Evolutionary conservation across 2,329 filamentous ascomycete genomes (phyloP).

Genomic region (Fusarium stilboides): DNA sequence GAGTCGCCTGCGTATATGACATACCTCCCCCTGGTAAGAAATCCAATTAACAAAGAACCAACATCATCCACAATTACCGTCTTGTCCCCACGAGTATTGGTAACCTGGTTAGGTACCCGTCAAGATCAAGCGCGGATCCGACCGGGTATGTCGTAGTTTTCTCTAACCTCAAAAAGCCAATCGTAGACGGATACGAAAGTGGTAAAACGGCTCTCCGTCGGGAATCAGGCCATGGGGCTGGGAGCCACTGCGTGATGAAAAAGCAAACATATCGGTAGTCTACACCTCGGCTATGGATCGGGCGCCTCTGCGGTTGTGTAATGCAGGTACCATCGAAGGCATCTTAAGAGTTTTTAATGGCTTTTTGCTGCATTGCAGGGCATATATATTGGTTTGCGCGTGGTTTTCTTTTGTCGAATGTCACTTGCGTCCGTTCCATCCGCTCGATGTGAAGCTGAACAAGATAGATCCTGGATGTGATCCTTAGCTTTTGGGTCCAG

Average conservation of each 20-base stretch:
- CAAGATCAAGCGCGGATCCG: slow-evolving; percentile 11
- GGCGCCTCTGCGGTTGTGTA: background rate
- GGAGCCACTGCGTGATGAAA: slow-evolving; percentile 40
- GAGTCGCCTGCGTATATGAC: background rate
- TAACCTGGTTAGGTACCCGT: background rate
- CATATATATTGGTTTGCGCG: background rate
- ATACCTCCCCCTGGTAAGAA: background rate
- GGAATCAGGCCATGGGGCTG: slow-evolving; percentile 39
- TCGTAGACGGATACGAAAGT: background rate
- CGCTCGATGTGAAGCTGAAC: background rate
- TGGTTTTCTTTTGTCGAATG: background rate
- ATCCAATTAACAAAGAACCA: background rate
- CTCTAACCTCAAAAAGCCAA: slow-evolving; percentile 19
- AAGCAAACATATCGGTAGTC: slow-evolving; percentile 34
- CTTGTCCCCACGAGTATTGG: background rate
- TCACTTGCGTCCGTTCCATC: slow-evolving; percentile 1
- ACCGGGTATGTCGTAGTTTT: slow-evolving; percentile 14
- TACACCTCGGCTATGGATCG: slow-evolving; percentile 4
- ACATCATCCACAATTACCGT: background rate
- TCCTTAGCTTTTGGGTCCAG: background rate
- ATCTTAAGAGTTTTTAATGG: background rate
- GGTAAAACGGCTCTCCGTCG: background rate
- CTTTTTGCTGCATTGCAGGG: background rate
- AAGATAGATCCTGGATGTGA: background rate
- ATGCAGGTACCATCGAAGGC: slow-evolving; percentile 29